Percentiles rank a stretch among this genome's conserved stretches.
Conservation (phyloP, 768 basidiomycete genomes). For the Termitomyces sp. region DNA sequence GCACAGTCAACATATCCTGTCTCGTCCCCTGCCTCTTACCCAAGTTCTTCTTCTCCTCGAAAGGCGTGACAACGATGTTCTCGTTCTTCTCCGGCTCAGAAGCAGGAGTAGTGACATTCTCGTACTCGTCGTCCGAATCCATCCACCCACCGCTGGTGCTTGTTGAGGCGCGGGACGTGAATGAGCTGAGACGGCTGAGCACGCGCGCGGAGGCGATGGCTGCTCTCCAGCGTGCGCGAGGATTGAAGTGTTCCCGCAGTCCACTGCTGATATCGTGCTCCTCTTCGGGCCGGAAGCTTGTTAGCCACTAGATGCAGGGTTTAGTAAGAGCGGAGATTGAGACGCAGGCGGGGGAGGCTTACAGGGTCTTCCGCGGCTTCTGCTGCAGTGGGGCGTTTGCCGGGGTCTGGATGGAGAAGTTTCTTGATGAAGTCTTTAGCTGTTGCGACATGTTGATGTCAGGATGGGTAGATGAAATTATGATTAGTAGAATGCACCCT, state of each 20-base stretch:
- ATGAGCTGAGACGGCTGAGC: constrained; percentile 29
- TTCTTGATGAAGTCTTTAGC: constrained; percentile 81
- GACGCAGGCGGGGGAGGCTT: constrained; percentile 15
- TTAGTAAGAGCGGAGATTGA: neutral
- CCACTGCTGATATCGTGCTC: constrained; percentile 73
- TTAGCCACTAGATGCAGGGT: constrained; percentile 56
- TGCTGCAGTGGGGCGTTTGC: constrained; percentile 63
- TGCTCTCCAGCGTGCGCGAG: constrained; percentile 65
- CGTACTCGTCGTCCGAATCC: constrained; percentile 26
- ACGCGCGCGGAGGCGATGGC: constrained; percentile 56
- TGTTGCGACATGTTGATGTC: constrained; percentile 20
- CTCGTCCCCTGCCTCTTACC: constrained; percentile 11
- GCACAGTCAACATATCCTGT: constrained; percentile 4
- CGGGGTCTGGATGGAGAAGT: constrained; percentile 68
- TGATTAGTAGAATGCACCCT: constrained; percentile 41
- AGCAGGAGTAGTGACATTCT: constrained; percentile 3
- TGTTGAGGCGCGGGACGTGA: constrained; percentile 18
- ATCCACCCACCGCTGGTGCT: constrained; percentile 27
- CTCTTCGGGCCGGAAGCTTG: constrained; percentile 52
- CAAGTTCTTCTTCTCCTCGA: constrained; percentile 18
- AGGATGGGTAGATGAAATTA: neutral
- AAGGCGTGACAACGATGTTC: constrained; percentile 33
- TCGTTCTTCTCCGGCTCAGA: constrained; percentile 31
- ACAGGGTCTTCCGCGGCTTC: constrained; percentile 69
- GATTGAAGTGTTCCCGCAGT: constrained; percentile 79